phyloP scores from a whole-genome alignment of 2,329 filamentous ascomycete species.

The Penicillium sp. region DNA sequence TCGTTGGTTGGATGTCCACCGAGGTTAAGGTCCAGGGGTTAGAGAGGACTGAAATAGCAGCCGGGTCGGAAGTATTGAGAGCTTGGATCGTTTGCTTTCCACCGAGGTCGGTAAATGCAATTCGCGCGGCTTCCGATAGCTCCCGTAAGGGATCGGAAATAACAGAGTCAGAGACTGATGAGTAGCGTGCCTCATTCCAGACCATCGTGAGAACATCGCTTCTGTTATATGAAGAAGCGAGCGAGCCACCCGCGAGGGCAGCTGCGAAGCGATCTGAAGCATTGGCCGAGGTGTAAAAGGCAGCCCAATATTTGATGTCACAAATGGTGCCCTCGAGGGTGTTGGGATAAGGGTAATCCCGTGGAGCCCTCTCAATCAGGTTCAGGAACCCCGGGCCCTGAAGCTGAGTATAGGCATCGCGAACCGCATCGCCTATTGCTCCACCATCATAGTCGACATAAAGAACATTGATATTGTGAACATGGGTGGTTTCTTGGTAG shows the following conservation, averaged over 20 bases:
- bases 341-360: slow-evolving; percentile 18
- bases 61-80: slow-evolving; percentile 25
- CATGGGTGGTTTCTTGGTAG: slow-evolving; percentile 32
- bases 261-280: slow-evolving; percentile 39
- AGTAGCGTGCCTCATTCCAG: slow-evolving; percentile 50
- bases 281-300: slow-evolving; percentile 30
- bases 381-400: slow-evolving; percentile 31
- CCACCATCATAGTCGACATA: slow-evolving; percentile 44
- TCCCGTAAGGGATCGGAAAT: slow-evolving; percentile 32
- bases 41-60: slow-evolving; percentile 36
- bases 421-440: slow-evolving; percentile 33
- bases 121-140: slow-evolving; percentile 34
- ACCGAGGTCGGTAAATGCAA: slow-evolving; percentile 36
- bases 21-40: slow-evolving; percentile 39
- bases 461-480: slow-evolving; percentile 37
- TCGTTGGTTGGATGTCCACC: slow-evolving; percentile 43
- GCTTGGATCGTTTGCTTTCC: slow-evolving; percentile 30
- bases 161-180: slow-evolving; percentile 37
- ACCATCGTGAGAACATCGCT: slow-evolving; percentile 40
- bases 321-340: slow-evolving; percentile 31
- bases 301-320: slow-evolving; percentile 38
- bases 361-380: slow-evolving; percentile 22
- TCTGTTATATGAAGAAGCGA: slow-evolving; percentile 37
- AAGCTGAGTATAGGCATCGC: slow-evolving; percentile 31
- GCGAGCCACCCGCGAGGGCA: slow-evolving; percentile 36